Evolutionary conservation across 2,329 filamentous ascomycete genomes (phyloP), one percentile per base, ranked within the genome.

Genomic region (Sporothrix inflata): DNA sequence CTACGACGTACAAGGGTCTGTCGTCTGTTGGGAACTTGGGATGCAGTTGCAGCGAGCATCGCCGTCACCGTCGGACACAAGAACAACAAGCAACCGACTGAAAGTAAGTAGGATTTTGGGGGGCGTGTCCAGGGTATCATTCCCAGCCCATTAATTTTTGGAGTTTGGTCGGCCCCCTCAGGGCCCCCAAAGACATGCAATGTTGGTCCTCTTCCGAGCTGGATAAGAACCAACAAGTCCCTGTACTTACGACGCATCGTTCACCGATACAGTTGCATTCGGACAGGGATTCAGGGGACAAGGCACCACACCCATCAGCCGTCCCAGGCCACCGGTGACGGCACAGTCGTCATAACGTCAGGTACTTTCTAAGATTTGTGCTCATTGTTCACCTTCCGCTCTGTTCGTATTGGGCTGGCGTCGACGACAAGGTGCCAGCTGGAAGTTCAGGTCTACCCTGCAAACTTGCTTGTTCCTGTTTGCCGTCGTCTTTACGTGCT

Each of bases 271-370:
- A 34, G 30, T 34, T 34, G 30, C 30, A 34, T 34, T 34, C 30
- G 30, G 60, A 63, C 60, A 63, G 38, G 60, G 60, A 57, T 63
- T 4, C 60, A 65, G 60, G 60, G 60, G 57, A 45, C 38, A 21
- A 14, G 40, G 42, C n/a, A 38, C 60, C 60, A 24, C 21, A n/a
- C 38, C 60, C 8, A 63, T 63, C 60, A 63, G 60, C 38, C 60
- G 60, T 42, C 9, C 60, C 60, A 45, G n/a, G n/a, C 60, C 21
- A 21, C 42, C 38, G 60, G 60, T 45, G 60, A 65, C 6, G 21
- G 1, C 16, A 49, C n/a, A n/a, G 40, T 7, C 40, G 40, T 27
- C 38, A 38, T 61, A 6, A 61, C 16, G 57, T 24, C 19, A 63
- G n/a, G 57, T 42, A 63, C 57, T 63, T 63, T 40, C 21, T 40